Evolutionary conservation across 2,329 filamentous ascomycete genomes (phyloP).

Genomic region (Elsinoe ampelina): DNA sequence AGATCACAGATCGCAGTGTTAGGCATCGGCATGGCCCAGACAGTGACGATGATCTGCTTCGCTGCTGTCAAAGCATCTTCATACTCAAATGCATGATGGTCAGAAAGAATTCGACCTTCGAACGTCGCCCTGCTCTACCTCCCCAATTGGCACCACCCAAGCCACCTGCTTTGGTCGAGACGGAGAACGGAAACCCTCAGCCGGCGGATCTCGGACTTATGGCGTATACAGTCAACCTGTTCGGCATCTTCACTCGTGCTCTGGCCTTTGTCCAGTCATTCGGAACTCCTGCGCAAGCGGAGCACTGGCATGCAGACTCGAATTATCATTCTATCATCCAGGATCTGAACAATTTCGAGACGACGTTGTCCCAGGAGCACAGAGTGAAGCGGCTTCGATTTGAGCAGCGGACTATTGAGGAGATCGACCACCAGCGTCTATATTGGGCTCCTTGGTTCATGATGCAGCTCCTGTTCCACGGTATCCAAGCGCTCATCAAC

Average conservation of each 20-base stretch:
- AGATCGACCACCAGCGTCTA: background rate
- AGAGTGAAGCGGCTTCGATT: background rate
- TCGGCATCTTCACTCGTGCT: conserved; percentile 6
- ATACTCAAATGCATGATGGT: conserved; percentile 8
- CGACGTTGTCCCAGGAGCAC: conserved; percentile 5
- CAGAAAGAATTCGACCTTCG: background rate
- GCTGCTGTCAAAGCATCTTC: conserved; percentile 10
- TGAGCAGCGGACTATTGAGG: background rate
- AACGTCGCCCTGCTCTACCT: background rate
- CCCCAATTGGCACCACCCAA: background rate
- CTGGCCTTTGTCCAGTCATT: background rate
- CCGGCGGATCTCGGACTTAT: conserved; percentile 2
- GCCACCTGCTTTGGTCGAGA: background rate
- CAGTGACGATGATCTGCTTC: background rate
- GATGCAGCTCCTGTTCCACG: conserved; percentile 12
- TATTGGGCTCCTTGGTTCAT: conserved; percentile 13
- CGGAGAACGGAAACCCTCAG: background rate
- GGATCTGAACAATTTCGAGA: conserved; percentile 10
- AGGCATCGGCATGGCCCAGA: background rate
- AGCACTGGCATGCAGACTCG: conserved; percentile 8
- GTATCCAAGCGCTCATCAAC: conserved; percentile 8
- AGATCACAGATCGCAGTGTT: background rate
- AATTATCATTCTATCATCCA: conserved; percentile 8
- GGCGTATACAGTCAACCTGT: conserved; percentile 1
- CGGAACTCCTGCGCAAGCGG: background rate